phyloP scores from a whole-genome alignment of 1,284 basidiomycete species.

The Hypsizygus ulmarius region DNA sequence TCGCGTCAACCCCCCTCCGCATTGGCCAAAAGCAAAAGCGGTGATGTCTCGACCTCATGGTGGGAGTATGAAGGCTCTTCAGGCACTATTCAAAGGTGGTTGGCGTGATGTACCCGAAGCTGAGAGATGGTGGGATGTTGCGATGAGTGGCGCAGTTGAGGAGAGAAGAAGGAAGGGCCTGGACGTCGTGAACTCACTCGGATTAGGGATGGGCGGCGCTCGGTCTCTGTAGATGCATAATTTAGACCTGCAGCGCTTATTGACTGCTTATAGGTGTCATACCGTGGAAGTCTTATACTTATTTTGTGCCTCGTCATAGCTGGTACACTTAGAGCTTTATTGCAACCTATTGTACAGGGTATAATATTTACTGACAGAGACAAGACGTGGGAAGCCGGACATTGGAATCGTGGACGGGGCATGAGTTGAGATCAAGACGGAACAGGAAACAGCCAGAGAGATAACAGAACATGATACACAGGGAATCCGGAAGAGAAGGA shows the following conservation, averaged over 20 bases:
- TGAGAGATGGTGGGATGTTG: conserved; percentile 65
- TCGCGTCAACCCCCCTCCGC: conserved; percentile 48
- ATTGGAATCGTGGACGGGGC: no score
- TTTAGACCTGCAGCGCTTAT: neutral
- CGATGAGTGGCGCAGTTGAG: conserved; percentile 51
- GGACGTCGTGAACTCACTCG: conserved; percentile 16
- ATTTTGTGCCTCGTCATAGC: no score
- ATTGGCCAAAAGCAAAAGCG: conserved; percentile 44
- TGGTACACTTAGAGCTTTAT: no score
- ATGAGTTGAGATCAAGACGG: no score
- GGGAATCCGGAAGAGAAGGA: no score
- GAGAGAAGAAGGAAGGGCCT: conserved; percentile 31
- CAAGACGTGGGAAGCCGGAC: no score
- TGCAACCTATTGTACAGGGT: no score
- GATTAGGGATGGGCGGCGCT: conserved; percentile 12
- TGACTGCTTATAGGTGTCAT: neutral
- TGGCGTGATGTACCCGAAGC: conserved; percentile 54
- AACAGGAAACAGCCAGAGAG: no score
- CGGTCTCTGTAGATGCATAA: conserved; percentile 12
- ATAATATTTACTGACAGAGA: no score
- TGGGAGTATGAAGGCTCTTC: conserved; percentile 39
- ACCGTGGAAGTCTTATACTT: no score
- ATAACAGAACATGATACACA: no score
- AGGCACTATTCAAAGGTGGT: conserved; percentile 47
- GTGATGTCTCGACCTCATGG: conserved; percentile 35